Conservation (phyloP, 78 protist species). For the slime mould (Dictyostelium discoideum) region DNA sequence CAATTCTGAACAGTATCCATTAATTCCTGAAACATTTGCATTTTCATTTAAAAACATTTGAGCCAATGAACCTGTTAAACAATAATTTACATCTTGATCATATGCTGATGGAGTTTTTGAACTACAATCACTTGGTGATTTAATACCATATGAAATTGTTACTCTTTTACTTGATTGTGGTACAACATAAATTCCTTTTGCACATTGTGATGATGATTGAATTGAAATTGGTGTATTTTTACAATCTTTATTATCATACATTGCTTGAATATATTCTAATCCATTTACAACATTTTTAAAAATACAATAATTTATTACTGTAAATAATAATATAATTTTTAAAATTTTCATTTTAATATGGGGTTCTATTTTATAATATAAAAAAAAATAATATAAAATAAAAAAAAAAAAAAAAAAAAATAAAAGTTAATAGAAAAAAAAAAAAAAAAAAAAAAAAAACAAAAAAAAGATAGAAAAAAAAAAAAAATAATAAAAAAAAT, state of each 20-base stretch:
- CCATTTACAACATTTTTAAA: not conserved
- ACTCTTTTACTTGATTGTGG: not conserved
- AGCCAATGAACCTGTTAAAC: not conserved
- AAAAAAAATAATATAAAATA: no score
- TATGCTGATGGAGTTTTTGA: not conserved
- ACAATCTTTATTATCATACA: not conserved
- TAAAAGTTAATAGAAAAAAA: no score
- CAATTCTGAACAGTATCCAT: slow-evolving; percentile 6
- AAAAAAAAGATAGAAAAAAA: not conserved
- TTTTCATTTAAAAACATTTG: not conserved
- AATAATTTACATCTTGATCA: not conserved
- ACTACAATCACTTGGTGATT: not conserved
- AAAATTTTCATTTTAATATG: not conserved
- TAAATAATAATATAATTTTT: not conserved
- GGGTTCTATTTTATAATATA: no score
- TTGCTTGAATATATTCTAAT: not conserved
- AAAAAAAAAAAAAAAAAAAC: no score
- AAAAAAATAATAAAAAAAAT: not conserved
- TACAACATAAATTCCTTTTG: not conserved
- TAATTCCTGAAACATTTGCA: not conserved
- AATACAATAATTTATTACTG: not conserved
- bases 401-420: no score
- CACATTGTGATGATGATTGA: not conserved
- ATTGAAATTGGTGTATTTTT: not conserved
- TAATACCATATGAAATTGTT: not conserved